Conservation (phyloP, 768 basidiomycete genomes). For the Harrya chromipes region DNA sequence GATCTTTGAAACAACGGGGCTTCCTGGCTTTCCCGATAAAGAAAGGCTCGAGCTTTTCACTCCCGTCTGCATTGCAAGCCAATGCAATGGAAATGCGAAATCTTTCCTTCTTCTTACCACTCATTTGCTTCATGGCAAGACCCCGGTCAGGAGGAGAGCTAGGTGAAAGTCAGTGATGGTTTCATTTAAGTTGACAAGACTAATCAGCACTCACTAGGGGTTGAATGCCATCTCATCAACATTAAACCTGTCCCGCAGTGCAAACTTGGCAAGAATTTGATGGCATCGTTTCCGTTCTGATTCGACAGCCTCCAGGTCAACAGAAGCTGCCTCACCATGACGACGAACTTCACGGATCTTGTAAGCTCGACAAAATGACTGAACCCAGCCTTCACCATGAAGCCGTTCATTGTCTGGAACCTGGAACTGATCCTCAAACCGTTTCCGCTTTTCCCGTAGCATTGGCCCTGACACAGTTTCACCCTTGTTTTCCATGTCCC, state of each 20-base stretch:
- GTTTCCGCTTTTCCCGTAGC: constrained; percentile 2
- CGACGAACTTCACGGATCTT: constrained; percentile 14
- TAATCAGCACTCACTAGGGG: neutral
- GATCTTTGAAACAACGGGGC: constrained; percentile 30
- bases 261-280: neutral
- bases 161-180: no score
- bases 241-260: neutral
- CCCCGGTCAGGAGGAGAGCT: constrained; percentile 13
- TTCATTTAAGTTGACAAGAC: no score
- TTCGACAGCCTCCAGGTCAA: neutral
- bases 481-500: constrained; percentile 28
- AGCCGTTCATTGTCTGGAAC: constrained; percentile 27
- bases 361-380: neutral
- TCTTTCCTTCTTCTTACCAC: constrained; percentile 17
- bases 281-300: no score
- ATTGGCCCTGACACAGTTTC: constrained; percentile 15
- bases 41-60: constrained; percentile 31
- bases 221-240: neutral
- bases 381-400: neutral
- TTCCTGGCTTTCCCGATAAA: constrained; percentile 35
- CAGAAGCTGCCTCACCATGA: constrained; percentile 13
- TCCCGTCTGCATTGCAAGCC: constrained; percentile 14
- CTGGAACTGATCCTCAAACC: constrained; percentile 27
- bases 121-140: constrained; percentile 18
- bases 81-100: constrained; percentile 12